A percentile compares a stretch with the other conserved stretches of the same genome.
Conservation (phyloP, 2,329 filamentous ascomycete species). For the Fusarium miscanthi region DNA sequence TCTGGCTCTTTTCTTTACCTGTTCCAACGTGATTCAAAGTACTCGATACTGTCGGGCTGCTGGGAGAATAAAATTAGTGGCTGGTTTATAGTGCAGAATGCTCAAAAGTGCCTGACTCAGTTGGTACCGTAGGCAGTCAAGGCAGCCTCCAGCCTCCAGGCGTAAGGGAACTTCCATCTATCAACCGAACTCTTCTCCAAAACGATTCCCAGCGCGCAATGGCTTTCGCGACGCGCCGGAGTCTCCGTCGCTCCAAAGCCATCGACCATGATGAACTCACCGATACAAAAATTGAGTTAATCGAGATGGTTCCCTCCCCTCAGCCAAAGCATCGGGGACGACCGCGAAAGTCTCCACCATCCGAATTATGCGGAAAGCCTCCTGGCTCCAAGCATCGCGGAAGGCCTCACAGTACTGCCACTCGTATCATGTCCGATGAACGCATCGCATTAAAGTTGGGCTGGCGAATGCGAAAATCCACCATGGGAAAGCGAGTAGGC, state of each 20-base stretch:
- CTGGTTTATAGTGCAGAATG: neutral
- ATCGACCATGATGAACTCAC: neutral
- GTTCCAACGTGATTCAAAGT: neutral
- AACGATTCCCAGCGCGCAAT: neutral
- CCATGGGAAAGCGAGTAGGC: neutral
- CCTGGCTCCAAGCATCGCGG: neutral
- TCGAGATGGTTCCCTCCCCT: neutral
- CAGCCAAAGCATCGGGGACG: neutral
- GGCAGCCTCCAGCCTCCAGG: neutral
- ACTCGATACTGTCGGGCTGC: neutral
- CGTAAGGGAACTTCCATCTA: neutral
- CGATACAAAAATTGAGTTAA: neutral
- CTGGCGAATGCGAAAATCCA: neutral
- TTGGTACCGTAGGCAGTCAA: neutral
- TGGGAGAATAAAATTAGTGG: neutral
- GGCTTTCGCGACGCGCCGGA: neutral
- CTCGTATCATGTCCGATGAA: neutral
- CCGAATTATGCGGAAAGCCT: accelerated
- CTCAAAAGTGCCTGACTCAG: neutral
- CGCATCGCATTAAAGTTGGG: neutral
- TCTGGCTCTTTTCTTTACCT: neutral
- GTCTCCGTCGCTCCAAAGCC: neutral
- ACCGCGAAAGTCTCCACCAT: neutral
- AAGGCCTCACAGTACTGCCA: neutral
- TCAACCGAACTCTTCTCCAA: neutral